Conservation (phyloP, 257 asterid species). For the Cinchona pubescens region DNA sequence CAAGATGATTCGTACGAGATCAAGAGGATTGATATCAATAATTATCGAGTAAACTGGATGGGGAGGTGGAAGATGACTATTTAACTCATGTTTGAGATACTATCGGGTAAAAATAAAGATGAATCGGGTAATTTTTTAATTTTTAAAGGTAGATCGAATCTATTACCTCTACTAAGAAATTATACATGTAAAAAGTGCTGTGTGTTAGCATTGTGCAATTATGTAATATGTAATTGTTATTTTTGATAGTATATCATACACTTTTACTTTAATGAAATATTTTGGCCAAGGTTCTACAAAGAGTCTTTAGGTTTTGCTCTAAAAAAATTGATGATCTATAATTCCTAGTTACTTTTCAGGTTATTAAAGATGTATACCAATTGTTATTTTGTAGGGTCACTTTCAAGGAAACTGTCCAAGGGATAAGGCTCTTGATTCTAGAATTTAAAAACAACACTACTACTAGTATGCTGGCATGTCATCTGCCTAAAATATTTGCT, state of each 20-base stretch:
- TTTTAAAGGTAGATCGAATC: no score
- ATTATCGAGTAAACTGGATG: no score
- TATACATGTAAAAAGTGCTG: background rate
- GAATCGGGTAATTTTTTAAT: no score
- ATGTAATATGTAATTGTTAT: background rate
- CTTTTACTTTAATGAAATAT: background rate
- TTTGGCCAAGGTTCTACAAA: no score
- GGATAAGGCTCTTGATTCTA: background rate
- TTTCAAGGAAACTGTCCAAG: slow-evolving; percentile 18
- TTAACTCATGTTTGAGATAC: no score
- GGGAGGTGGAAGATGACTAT: no score
- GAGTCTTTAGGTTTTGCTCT: background rate
- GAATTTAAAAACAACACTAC: slow-evolving; percentile 2
- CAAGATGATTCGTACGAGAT: no score
- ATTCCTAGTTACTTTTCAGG: no score
- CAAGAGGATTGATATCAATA: no score
- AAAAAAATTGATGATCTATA: no score
- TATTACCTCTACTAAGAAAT: background rate
- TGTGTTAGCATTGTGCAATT: background rate
- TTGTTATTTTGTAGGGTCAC: background rate
- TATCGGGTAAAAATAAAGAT: no score
- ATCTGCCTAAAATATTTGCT: slow-evolving; percentile 10
- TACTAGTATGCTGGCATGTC: slow-evolving; percentile 23
- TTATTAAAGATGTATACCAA: background rate
- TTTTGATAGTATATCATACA: background rate